Conservation (phyloP, 768 basidiomycete species). For the Pisolithus microcarpus region DNA sequence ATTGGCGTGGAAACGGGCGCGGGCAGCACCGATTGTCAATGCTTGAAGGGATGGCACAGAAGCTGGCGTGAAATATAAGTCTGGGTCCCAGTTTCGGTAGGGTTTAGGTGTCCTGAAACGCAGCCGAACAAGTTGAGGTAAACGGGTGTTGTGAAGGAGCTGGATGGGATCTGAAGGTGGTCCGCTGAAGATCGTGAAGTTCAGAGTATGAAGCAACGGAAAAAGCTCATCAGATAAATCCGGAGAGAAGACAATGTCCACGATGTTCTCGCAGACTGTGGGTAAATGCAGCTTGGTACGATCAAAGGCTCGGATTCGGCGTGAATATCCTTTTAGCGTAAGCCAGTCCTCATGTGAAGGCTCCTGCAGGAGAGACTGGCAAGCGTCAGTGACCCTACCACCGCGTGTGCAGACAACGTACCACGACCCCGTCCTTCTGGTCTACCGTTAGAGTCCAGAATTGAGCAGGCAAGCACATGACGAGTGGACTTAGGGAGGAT, state of each 20-base stretch:
- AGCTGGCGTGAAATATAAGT: constrained; percentile 16
- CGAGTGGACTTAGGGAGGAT: too few species aligned
- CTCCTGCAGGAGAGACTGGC: constrained; percentile 14
- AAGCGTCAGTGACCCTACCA: not conserved
- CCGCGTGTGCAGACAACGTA: too few species aligned
- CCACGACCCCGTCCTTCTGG: not conserved
- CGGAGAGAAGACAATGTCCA: constrained; percentile 14
- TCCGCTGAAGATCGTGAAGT: constrained; percentile 19
- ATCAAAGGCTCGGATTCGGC: constrained; percentile 17
- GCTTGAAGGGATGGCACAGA: constrained; percentile 14
- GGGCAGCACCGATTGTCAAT: constrained; percentile 15
- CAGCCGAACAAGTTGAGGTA: constrained; percentile 15
- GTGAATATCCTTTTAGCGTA: constrained; percentile 16
- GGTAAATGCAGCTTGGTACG: constrained; percentile 19
- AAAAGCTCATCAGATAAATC: constrained; percentile 15
- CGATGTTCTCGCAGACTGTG: constrained; percentile 16
- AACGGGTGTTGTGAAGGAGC: constrained; percentile 16
- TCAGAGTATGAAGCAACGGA: constrained; percentile 18
- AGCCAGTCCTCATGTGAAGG: constrained; percentile 18
- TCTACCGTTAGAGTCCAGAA: constrained; percentile 15
- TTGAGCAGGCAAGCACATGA: too few species aligned
- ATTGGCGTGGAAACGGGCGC: not conserved
- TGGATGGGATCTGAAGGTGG: constrained; percentile 11
- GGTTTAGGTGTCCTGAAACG: constrained; percentile 19
- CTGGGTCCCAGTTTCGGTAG: constrained; percentile 9